Base-by-base conservation (phyloP, 177 flowering plant genomes). In the Telopea speciosissima region DNA sequence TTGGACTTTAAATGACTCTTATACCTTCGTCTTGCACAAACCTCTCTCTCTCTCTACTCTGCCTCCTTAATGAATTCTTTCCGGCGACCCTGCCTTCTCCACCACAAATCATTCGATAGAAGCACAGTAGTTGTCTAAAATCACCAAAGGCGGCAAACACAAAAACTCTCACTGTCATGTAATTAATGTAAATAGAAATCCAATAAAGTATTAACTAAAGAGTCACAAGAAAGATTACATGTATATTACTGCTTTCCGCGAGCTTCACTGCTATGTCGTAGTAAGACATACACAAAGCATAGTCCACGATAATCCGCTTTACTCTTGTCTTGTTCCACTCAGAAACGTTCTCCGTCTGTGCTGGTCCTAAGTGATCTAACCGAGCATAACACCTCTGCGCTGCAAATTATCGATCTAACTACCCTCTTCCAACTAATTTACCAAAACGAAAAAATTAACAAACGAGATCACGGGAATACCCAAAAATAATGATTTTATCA, bases 271-370 rank as follows among this genome's bases (percentile, higher is more conserved):
- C 99, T 54, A 91, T 87, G 26, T 89, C 90, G 72, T 85, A 90
- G 68, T 93, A 93, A 0, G 96, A 95, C 92, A 89, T 84, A 11
- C 97, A 85, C 86, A 95, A 77, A 98, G 93, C 91, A 77, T 96
- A 93, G 71, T 96, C 99, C 72, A 96, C 95, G 67, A 96, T 89
- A 73, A 93, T 85, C 69, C 99, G 75, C 68, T 88, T 91, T 81
- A 93, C 52, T 10, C 93, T 79, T 2, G 74, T 83, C 72, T 83
- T 80, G 64, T 77, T 91, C 96, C 96, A 96, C 59, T 86, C 95
- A 0, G 85, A 72, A 44, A 82, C 17, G 68, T 85, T 88, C 14
- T 87, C 93, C 0, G 83, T 75, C 70, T 86, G 91, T 0, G 85
- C 88, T 25, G 86, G 85, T 58, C 88, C 97, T 65, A 93, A 82